These are phyloP conservation scores for Geotrichum bryndzae DNA, from an alignment of 1,139 yeast genomes.

Conservation along the genomic window DNA sequence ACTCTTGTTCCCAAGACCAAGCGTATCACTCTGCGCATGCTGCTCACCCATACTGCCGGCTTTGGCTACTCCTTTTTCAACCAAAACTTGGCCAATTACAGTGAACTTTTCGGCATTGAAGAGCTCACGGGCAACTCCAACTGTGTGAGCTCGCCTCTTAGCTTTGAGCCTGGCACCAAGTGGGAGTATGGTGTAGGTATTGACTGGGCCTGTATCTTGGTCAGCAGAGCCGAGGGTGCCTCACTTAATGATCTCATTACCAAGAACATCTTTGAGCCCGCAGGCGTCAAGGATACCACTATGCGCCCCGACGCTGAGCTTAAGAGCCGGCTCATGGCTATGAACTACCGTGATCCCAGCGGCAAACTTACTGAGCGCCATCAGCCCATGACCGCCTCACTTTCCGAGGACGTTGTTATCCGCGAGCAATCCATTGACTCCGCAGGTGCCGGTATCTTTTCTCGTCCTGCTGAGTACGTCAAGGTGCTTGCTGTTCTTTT, in stretches of 20 bases:
- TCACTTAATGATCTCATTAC: slow-evolving; percentile 42
- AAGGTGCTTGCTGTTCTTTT: slow-evolving; percentile 45
- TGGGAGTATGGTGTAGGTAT: slow-evolving; percentile 49
- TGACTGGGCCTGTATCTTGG: slow-evolving; percentile 50
- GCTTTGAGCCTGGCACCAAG: slow-evolving; percentile 48
- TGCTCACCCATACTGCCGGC: slow-evolving; percentile 44
- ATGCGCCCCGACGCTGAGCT: slow-evolving; percentile 25
- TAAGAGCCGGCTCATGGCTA: slow-evolving; percentile 11
- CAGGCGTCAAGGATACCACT: slow-evolving; percentile 41
- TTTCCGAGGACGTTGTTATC: slow-evolving; percentile 8
- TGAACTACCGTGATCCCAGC: slow-evolving; percentile 16
- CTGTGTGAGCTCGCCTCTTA: slow-evolving; percentile 36
- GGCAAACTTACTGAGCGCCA: slow-evolving; percentile 11
- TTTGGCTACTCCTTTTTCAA: slow-evolving; percentile 32
- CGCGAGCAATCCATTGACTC: slow-evolving; percentile 21
- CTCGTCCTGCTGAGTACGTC: slow-evolving; percentile 42
- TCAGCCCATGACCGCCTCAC: slow-evolving; percentile 10
- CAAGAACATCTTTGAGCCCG: slow-evolving; percentile 41
- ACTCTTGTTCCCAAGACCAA: slow-evolving; percentile 36
- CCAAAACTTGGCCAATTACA: slow-evolving; percentile 19
- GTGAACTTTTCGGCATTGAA: slow-evolving; percentile 16
- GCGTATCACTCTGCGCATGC: slow-evolving; percentile 43
- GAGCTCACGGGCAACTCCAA: slow-evolving; percentile 20
- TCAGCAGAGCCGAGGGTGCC: slow-evolving; percentile 43
- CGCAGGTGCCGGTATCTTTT: slow-evolving; percentile 49